Evolutionary conservation across 176 grass and related monocot genomes (phyloP).

Genomic region (bread wheat (Triticum aestivum)): DNA sequence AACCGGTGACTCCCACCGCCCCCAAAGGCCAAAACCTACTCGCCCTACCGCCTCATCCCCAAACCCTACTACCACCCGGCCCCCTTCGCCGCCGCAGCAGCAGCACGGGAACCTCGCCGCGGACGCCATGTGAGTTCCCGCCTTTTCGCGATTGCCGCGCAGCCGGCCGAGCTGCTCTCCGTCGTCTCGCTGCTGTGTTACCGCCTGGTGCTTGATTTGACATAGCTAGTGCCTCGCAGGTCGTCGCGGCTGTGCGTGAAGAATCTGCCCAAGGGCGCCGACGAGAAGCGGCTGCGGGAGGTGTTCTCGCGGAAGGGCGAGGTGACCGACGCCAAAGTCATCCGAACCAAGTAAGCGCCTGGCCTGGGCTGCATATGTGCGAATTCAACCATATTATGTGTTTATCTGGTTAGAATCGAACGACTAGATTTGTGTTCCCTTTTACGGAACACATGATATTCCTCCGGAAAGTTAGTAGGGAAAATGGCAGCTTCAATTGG

Average conservation of each 20-base stretch:
- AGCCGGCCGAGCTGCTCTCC: not conserved
- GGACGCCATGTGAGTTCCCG: not conserved
- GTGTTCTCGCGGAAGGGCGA: constrained; percentile 88
- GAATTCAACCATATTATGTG: not conserved
- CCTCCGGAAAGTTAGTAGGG: not conserved
- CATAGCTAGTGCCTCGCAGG: not conserved
- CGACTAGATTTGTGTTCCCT: not conserved
- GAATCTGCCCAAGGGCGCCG: constrained; percentile 85
- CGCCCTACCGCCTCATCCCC: not conserved
- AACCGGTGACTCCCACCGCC: not conserved
- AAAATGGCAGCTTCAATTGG: not conserved
- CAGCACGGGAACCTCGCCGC: not conserved
- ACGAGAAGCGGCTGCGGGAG: constrained; percentile 81
- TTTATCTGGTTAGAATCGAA: not conserved
- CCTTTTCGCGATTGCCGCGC: not conserved
- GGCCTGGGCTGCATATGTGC: too few relatives aligned
- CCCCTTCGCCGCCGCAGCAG: not conserved
- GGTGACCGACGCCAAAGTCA: constrained; percentile 87
- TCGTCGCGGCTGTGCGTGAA: constrained; percentile 89
- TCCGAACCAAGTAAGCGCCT: constrained; percentile 67
- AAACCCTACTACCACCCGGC: not conserved
- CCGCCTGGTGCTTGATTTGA: not conserved
- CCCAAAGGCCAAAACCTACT: not conserved
- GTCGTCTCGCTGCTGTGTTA: not conserved
- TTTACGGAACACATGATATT: not conserved